These are phyloP conservation scores for Stachybotrys echinatus DNA, from an alignment of 2,329 filamentous ascomycete genomes.

Conservation along the genomic window DNA sequence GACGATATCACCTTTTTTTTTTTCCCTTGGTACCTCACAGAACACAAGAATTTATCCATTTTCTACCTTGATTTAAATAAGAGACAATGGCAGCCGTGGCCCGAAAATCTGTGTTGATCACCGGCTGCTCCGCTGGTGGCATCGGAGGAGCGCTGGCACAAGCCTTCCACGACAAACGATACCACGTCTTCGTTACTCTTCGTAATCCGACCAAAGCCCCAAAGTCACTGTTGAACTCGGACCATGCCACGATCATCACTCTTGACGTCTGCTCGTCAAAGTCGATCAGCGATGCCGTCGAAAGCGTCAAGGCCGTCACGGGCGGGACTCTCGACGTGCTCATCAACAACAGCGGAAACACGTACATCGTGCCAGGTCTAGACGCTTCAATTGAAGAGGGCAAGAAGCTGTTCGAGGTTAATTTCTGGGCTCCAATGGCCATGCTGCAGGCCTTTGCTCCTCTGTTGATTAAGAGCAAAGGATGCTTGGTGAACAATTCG, in stretches of 20 bases:
- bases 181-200: conserved; percentile 23
- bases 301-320: conserved; percentile 3
- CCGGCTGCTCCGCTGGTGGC: conserved; percentile 17
- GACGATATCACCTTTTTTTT: no score
- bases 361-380: conserved; percentile 18
- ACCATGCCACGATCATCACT: conserved; percentile 15
- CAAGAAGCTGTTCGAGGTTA: conserved; percentile 19
- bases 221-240: conserved; percentile 10
- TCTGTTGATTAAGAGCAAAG: conserved; percentile 16
- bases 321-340: conserved; percentile 18
- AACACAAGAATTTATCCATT: no score
- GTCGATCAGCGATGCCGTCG: conserved; percentile 15
- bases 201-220: conserved; percentile 19
- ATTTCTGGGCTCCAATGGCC: conserved; percentile 21
- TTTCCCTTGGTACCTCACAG: no score
- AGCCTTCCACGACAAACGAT: conserved; percentile 8
- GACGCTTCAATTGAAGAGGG: conserved; percentile 15
- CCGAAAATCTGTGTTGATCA: conserved; percentile 16
- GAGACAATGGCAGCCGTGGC: no score
- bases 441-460: conserved; percentile 20
- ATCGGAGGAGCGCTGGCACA: conserved; percentile 15
- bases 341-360: conserved; percentile 23
- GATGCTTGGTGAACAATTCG: conserved; percentile 22
- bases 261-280: conserved; percentile 22
- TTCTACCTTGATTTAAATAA: no score